Percentiles rank a stretch among this genome's conserved stretches.
phyloP scores from a whole-genome alignment of 345 rosid species.

The Eucalyptus sp. region DNA sequence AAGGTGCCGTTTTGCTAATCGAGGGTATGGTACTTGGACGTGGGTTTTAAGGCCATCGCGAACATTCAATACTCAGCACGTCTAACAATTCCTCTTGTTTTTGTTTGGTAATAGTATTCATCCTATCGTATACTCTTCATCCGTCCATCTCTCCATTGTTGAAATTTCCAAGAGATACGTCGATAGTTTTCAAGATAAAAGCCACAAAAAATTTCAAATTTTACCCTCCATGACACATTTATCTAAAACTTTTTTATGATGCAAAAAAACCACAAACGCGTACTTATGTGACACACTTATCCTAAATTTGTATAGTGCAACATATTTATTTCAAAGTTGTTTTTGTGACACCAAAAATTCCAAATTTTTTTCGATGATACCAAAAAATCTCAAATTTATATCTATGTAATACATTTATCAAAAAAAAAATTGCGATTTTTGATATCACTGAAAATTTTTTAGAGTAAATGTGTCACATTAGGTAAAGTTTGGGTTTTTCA shows the following conservation, averaged over 20 bases:
- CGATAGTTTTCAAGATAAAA: too few relatives aligned
- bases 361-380: fast-evolving
- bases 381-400: too few relatives aligned
- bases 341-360: fast-evolving
- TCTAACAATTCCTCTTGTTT: not conserved
- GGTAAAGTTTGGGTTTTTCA: fast-evolving
- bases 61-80: not conserved
- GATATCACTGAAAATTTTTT: fast-evolving
- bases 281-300: fast-evolving
- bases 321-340: fast-evolving
- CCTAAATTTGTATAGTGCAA: fast-evolving
- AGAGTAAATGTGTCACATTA: fast-evolving
- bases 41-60: not conserved
- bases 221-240: fast-evolving
- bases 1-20: not conserved
- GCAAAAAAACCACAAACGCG: fast-evolving
- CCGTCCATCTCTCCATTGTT: not conserved
- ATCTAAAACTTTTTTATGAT: fast-evolving
- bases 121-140: not conserved
- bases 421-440: fast-evolving
- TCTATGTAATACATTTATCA: too few relatives aligned
- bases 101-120: not conserved
- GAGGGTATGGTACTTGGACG: not conserved
- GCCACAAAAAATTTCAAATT: fast-evolving
- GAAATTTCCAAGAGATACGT: not conserved